Evolutionary conservation across 257 asterid genomes (phyloP), one percentile per base, ranked within the genome.

Genomic region (Solanum sejunctum): DNA sequence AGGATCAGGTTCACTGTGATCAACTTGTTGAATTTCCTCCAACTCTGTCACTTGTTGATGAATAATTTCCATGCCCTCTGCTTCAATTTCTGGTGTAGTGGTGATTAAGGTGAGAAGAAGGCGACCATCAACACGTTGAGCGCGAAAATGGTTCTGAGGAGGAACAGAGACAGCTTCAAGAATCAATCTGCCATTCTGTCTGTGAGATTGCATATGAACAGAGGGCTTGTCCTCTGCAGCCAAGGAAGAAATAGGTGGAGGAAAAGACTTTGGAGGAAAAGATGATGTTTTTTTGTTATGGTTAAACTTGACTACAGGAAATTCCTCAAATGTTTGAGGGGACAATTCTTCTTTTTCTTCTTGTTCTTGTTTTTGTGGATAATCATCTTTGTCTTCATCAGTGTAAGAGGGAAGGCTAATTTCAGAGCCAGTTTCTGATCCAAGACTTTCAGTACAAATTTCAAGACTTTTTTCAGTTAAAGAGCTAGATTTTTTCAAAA

Each of bases 361-460:
- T 3, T 45, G 13, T 17, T 11, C 23, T 23, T 75, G 61, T 23
- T 75, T 17, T 17, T 69, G 49, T 10, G 20, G 60, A 11, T 45
- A 58, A 75, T 80, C 81, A n/a, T 85, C 91, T 4, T 88, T 86
- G 15, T 90, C 92, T 5, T 4, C 88, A 41, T 71, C 79, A 16
- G 26, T 20, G 28, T 85, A 57, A 7, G 89, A 64, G 4, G 96
- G 83, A 75, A 91, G 91, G 56, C 90, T 88, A 26, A 78, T 52
- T 10, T 93, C 98, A 0, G 99, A 91, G 5, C 98, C 99, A 0
- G 99, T 93, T 71, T 96, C 99, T 0, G 99, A 93, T 1, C 99
- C 98, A 5, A 96, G 98, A 32, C 93, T 92, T 86, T 96, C 99
- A 0, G 99, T 96, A 87, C 99, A 96, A 39, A 94, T 87, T 89